These are phyloP conservation scores for Arthroderma sp. DNA, from an alignment of 2,329 filamentous ascomycete species.

Conservation along the genomic window DNA sequence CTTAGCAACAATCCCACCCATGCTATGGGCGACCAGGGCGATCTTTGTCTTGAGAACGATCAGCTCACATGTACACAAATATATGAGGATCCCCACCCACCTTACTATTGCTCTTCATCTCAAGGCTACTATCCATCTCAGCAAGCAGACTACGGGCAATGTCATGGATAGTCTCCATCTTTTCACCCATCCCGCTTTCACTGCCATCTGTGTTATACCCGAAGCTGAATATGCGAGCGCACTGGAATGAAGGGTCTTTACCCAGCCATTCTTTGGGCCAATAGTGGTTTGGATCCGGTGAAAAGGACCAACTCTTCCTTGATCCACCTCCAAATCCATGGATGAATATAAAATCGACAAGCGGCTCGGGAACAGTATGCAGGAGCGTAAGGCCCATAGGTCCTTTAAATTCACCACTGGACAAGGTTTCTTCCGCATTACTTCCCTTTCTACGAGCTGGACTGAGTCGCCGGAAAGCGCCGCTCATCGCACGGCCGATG, in stretches of 20 bases:
- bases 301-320: conserved; percentile 24
- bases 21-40: conserved; percentile 12
- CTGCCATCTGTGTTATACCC: conserved; percentile 25
- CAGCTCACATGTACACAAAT: neutral
- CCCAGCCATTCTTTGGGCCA: conserved; percentile 28
- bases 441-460: no score
- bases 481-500: no score
- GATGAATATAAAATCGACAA: conserved; percentile 25
- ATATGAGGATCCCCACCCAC: neutral
- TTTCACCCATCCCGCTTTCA: conserved; percentile 12
- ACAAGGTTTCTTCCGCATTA: neutral
- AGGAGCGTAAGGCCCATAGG: conserved; percentile 12
- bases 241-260: conserved; percentile 18
- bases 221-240: conserved; percentile 24
- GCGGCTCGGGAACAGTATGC: conserved; percentile 5
- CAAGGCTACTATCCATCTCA: conserved; percentile 19
- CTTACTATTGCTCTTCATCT: conserved; percentile 13
- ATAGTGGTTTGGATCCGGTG: conserved; percentile 16
- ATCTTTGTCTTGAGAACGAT: conserved; percentile 6
- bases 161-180: conserved; percentile 19
- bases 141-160: conserved; percentile 23
- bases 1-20: conserved; percentile 21
- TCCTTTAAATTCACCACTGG: conserved; percentile 9
- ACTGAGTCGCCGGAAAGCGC: no score
- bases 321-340: conserved; percentile 30